phyloP scores from a whole-genome alignment of 805 yeast genomes.

The Kluyveromyces lactis region DNA sequence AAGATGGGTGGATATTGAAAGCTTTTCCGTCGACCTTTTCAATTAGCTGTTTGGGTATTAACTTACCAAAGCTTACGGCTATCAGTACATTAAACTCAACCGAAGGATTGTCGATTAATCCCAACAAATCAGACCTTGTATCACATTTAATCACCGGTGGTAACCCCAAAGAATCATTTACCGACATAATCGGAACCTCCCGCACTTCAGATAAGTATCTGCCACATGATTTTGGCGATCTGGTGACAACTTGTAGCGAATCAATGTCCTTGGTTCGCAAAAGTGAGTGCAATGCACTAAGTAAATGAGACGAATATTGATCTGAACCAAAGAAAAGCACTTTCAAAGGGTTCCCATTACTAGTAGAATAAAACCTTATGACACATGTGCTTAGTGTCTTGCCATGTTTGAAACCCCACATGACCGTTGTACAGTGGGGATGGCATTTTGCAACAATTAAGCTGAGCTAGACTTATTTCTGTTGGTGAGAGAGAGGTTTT shows the following conservation, averaged over 20 bases:
- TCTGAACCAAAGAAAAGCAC: conserved; percentile 79
- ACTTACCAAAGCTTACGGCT: conserved; percentile 86
- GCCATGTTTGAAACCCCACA: neutral
- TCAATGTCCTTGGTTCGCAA: conserved; percentile 15
- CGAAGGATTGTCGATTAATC: conserved; percentile 4
- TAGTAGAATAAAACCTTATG: conserved; percentile 2
- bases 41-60: conserved; percentile 63
- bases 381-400: neutral
- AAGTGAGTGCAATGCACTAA: conserved; percentile 32
- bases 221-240: conserved; percentile 58
- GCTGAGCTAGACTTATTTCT: no score
- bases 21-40: conserved; percentile 41
- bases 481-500: no score
- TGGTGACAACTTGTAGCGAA: conserved; percentile 51
- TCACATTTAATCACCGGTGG: conserved; percentile 18
- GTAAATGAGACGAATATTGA: conserved; percentile 50
- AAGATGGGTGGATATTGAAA: conserved; percentile 85
- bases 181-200: conserved; percentile 47
- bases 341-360: conserved; percentile 14
- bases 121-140: conserved; percentile 14
- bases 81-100: conserved; percentile 52
- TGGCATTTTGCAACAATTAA: no score
- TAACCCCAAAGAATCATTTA: conserved; percentile 30
- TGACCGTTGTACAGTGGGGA: no score
- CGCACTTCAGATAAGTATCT: conserved; percentile 38